These are phyloP conservation scores for Pseudopithomyces maydicus DNA, from an alignment of 2,329 filamentous ascomycete genomes.

Conservation along the genomic window DNA sequence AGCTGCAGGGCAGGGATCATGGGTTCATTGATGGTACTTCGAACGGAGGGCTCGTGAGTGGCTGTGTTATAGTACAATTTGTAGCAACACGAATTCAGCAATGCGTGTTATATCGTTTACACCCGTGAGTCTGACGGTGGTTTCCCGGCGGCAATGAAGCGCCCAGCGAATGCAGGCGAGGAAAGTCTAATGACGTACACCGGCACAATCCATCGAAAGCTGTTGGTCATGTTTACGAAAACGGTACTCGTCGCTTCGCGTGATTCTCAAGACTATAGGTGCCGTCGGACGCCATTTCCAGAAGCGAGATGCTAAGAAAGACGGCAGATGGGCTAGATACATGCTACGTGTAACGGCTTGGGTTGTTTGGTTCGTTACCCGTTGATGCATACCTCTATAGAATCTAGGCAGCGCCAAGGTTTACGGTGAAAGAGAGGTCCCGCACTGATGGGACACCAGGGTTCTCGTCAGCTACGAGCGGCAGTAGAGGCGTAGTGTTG, in stretches of 20 bases:
- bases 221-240: not conserved
- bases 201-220: no score
- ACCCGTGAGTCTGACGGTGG: not conserved
- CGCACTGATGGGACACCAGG: not conserved
- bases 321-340: not conserved
- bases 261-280: not conserved
- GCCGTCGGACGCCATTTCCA: not conserved
- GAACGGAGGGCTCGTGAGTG: not conserved
- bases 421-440: not conserved
- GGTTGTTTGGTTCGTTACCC: not conserved
- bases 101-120: not conserved
- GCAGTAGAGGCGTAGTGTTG: not conserved
- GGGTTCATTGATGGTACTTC: not conserved
- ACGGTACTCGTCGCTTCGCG: not conserved
- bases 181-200: no score
- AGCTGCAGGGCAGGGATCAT: not conserved
- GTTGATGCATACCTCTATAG: not conserved
- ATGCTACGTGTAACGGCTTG: slow-evolving; percentile 1
- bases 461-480: not conserved
- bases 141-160: not conserved
- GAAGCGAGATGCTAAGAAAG: not conserved
- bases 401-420: not conserved
- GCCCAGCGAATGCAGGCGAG: not conserved
- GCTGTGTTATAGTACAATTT: not conserved
- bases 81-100: not conserved